Percentiles rank a stretch among this genome's conserved stretches.
Conservation (phyloP, 1,139 yeast genomes). For the Geotrichum europaeum region DNA sequence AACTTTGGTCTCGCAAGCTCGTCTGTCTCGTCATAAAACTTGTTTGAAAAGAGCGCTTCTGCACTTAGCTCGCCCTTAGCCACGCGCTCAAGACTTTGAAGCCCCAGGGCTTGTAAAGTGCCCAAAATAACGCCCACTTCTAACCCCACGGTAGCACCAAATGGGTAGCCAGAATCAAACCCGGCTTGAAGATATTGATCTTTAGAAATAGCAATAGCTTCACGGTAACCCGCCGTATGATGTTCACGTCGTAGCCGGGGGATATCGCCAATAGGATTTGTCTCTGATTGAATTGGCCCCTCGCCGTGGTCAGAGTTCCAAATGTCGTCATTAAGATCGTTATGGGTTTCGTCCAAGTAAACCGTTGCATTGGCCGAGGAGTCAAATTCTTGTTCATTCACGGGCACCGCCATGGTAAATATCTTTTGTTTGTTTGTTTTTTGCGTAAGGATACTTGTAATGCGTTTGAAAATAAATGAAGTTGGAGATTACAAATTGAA, state of each 20-base stretch:
- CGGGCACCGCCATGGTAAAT: background rate
- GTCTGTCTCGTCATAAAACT: constrained; percentile 49
- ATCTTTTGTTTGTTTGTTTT: background rate
- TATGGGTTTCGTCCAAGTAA: background rate
- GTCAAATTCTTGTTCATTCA: constrained; percentile 5
- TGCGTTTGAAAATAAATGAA: background rate
- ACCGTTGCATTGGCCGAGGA: background rate
- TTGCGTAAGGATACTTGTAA: background rate
- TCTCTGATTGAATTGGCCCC: background rate
- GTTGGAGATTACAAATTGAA: background rate
- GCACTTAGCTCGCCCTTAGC: constrained; percentile 51
- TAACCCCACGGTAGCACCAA: constrained; percentile 66
- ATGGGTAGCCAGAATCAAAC: constrained; percentile 71
- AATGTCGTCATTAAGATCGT: constrained; percentile 14
- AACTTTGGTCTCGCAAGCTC: constrained; percentile 26
- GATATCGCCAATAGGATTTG: constrained; percentile 3
- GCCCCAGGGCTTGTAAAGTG: constrained; percentile 31
- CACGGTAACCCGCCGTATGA: constrained; percentile 75
- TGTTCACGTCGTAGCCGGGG: constrained; percentile 48
- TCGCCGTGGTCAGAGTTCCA: constrained; percentile 19
- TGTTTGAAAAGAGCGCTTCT: constrained; percentile 43
- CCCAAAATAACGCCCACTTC: constrained; percentile 66
- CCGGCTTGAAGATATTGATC: constrained; percentile 70
- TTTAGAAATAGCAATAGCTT: constrained; percentile 68
- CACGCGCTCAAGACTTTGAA: constrained; percentile 27